Conservation (phyloP, 2,329 filamentous ascomycete species). For the Torrubiella hemipterigena region DNA sequence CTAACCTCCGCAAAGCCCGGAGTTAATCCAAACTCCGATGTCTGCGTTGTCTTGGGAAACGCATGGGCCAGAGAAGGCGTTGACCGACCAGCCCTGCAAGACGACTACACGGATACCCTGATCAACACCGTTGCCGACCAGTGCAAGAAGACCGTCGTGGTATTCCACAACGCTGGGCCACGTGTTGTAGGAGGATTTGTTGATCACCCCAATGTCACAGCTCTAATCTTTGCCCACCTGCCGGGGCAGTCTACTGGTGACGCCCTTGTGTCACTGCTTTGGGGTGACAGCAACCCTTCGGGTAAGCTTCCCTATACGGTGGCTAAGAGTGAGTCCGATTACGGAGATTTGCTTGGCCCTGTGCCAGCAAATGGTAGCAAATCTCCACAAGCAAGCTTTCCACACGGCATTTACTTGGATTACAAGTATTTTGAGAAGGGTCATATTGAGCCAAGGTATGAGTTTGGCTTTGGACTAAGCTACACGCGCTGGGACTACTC, state of each 20-base stretch:
- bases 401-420: constrained; percentile 39
- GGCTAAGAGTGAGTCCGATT: constrained; percentile 43
- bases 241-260: constrained; percentile 52
- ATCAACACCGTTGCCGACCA: constrained; percentile 43
- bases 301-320: constrained; percentile 52
- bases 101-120: constrained; percentile 51
- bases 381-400: constrained; percentile 39
- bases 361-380: constrained; percentile 32
- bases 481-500: constrained; percentile 42
- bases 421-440: constrained; percentile 41
- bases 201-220: constrained; percentile 52
- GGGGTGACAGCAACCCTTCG: constrained; percentile 43
- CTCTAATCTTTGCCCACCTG: constrained; percentile 50
- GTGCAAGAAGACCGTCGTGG: constrained; percentile 51
- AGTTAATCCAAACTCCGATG: constrained; percentile 39
- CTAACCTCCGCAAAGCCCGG: constrained; percentile 33
- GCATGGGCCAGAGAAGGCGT: constrained; percentile 63
- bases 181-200: constrained; percentile 49
- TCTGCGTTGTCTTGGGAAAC: constrained; percentile 59
- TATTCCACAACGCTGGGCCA: constrained; percentile 52
- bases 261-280: constrained; percentile 42
- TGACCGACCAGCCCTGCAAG: constrained; percentile 47
- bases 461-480: constrained; percentile 44
- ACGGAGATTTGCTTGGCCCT: constrained; percentile 30
- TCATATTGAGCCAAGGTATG: constrained; percentile 36